Percentiles rank a stretch among this genome's conserved stretches.
Conservation (phyloP, 805 yeast species). For the Lipomyces orientalis region DNA sequence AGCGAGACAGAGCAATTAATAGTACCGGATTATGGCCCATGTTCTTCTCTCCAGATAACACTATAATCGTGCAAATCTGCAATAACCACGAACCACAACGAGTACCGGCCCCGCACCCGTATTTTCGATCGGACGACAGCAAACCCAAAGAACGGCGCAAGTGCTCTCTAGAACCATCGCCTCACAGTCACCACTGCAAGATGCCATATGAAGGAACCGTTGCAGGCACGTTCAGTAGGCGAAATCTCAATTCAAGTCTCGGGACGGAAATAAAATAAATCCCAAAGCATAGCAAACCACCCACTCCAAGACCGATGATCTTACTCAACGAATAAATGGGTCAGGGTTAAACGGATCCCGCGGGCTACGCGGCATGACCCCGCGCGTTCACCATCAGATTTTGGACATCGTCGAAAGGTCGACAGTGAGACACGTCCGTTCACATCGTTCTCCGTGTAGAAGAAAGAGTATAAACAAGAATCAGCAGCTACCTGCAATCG, state of each 20-base stretch:
- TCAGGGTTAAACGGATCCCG: not conserved
- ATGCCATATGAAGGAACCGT: constrained; percentile 1
- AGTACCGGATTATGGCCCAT: constrained; percentile 6
- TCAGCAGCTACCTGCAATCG: not conserved
- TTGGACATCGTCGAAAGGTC: constrained; percentile 4
- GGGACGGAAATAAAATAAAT: not conserved
- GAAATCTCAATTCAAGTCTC: not conserved
- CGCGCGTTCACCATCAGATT: not conserved
- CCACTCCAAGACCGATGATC: not conserved
- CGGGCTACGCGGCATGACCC: not conserved
- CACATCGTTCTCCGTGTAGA: not conserved
- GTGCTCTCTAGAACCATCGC: not conserved
- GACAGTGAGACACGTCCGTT: constrained; percentile 4
- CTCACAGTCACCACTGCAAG: not conserved
- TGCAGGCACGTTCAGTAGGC: not conserved
- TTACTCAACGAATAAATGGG: not conserved
- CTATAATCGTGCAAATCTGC: constrained; percentile 6
- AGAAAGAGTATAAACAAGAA: not conserved
- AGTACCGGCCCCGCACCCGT: constrained; percentile 11
- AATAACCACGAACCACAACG: not conserved
- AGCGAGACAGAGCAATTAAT: constrained; percentile 6
- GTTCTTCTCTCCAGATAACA: not conserved
- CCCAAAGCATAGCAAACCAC: not conserved
- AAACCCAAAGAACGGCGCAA: not conserved
- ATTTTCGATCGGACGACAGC: not conserved